Evolutionary conservation across 164 flowering plant genomes (phyloP), one percentile per base, ranked within the genome.

Genomic region (Dillenia suffruticosa): DNA sequence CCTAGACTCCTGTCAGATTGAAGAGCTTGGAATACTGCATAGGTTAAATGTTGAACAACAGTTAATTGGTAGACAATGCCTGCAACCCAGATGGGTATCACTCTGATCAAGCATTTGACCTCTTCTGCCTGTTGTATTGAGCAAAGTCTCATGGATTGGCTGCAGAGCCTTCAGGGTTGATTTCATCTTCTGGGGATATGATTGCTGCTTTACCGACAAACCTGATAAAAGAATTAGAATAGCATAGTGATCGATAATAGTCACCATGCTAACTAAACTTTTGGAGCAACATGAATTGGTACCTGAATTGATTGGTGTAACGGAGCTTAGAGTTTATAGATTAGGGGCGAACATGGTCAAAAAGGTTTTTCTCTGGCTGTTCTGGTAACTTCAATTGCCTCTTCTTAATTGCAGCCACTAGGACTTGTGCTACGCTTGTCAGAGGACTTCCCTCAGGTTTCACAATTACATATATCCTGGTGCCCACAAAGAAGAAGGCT

Each of bases 181-280:
- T 46, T 22, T 68, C 17, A 68, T 90, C 97, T 45, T 79, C 71
- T 0, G 59, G 53, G 8, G 86, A 83, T 8, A 59, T 8, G 11
- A 89, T 79, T 5, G 97, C 96, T 2, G 91, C 96, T 70, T 93
- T 93, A 75, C 84, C 83, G 0, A 93, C 72, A 63, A 70, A 85
- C 63, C 98, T 90, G 78, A 12, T 47, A 17, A 22, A 14, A 45
- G 14, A 47, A 26, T 5, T 46, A 0, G 16, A 16, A 48, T 45
- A 14, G 47, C 40, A 19, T 47, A 52, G 52, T 43, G 48, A 40
- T 26, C 22, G 10, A 22, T 7, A 44, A 56, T 40, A 2, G 9
- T 50, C 16, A 64, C 15, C 12, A 46, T 46, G 5, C 43, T n/a
- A 5, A 51, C 9, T 22, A 32, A 46, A 46, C 10, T 44, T 11